Conservation (phyloP, 257 asterid species). For the Dorcoceras hygrometricum region DNA sequence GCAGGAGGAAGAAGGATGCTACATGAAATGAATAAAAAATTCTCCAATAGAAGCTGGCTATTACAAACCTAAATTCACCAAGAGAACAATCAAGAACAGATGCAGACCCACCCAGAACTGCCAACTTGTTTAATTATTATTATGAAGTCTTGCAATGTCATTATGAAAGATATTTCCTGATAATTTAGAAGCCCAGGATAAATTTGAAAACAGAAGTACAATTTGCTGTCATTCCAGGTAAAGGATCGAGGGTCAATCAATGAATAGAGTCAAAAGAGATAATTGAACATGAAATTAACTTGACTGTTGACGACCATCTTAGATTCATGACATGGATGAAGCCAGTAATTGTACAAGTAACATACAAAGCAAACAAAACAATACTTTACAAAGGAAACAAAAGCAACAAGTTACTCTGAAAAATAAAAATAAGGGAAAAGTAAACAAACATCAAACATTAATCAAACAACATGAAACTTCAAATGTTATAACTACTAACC, state of each 20-base stretch:
- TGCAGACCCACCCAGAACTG: conserved; percentile 3
- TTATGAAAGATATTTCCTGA: neutral
- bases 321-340: conserved; percentile 14
- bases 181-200: neutral
- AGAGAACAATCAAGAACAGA: conserved; percentile 8
- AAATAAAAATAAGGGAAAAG: neutral
- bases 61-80: neutral
- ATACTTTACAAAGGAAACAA: conserved; percentile 5
- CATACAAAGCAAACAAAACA: conserved; percentile 1
- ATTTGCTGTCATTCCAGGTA: neutral
- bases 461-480: conserved; percentile 9
- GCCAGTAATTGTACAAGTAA: conserved; percentile 15
- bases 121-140: conserved; percentile 13
- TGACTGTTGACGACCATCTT: neutral
- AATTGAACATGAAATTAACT: conserved; percentile 1
- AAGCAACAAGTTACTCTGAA: conserved; percentile 1
- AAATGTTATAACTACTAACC: conserved; percentile 42
- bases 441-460: conserved; percentile 6
- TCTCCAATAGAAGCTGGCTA: neutral
- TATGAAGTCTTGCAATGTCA: neutral
- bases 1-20: neutral
- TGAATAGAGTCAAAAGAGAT: neutral
- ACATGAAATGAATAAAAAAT: neutral
- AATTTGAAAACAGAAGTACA: neutral
- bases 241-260: conserved; percentile 1